Evolutionary conservation across 306 rosid species (phyloP), one percentile per base, ranked within the genome.

Genomic region (Citrullus colocynthis): DNA sequence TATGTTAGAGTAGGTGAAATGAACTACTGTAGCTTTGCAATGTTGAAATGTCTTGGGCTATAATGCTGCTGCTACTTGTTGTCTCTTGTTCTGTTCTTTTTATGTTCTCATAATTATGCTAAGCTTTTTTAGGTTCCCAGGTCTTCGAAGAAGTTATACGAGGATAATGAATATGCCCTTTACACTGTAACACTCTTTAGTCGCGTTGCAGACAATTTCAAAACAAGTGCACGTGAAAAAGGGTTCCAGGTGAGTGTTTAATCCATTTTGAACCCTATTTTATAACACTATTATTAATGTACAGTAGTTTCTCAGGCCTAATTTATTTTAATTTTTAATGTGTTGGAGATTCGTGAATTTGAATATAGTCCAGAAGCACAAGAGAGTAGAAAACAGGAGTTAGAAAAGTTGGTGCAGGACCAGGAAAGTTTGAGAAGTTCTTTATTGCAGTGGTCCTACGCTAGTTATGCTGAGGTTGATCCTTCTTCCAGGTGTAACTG

Each of bases 131-230:
- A 93, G 98, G 98, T 93, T 73, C 98, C 93, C 75, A 91, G 97
- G 87, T 93, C 93, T 77, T 85, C 92, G 73, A 93, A 93, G 91
- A 85, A 84, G 86, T 83, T 93, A 87, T 85, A 81, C 80, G 98
- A 93, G 87, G 98, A 93, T 81, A 93, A 93, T 41, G 98, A 93
- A 71, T 91, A 91, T 85, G 97, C 96, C 79, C 97, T 93, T 72
- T 91, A 91, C 85, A 87, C 88, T 62, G 98, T 91, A 42, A 93
- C 93, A 77, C 96, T 93, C 74, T 93, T 93, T 84, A 81, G 8
- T 66, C 96, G 93, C 45, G 98, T 84, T 81, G 98, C 92, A 41
- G 98, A 93, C 85, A 91, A 93, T 82, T 93, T 91, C 64, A 90
- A 86, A 86, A 87, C 91, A 81, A 91, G 89, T 78, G 96, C 97